phyloP scores from a whole-genome alignment of 805 yeast genomes.

The Metschnikowia anglica region DNA sequence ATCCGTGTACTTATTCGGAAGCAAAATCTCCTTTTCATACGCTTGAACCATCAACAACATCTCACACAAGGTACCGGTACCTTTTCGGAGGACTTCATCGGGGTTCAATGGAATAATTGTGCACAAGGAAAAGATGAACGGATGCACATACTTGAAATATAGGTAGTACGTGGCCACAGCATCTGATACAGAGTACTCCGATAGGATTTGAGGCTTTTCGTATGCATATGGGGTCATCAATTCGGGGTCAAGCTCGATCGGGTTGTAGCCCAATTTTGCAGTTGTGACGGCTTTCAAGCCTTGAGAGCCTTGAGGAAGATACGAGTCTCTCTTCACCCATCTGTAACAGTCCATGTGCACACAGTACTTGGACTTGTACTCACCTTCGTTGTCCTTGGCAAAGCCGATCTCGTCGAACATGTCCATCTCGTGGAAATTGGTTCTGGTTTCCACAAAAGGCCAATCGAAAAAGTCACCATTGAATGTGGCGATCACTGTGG shows the following conservation, averaged over 20 bases:
- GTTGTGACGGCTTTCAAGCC: constrained; percentile 98
- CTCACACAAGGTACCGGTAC: constrained; percentile 98
- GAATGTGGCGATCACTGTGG: constrained; percentile 96
- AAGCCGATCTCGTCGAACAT: constrained; percentile 95
- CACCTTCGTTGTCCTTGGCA: constrained; percentile 83
- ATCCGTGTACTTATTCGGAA: constrained; percentile 93
- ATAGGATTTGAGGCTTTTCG: constrained; percentile 85
- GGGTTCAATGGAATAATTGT: constrained; percentile 95
- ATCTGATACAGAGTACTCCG: constrained; percentile 98
- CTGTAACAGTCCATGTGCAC: constrained; percentile 96
- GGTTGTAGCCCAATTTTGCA: constrained; percentile 92
- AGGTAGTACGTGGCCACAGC: constrained; percentile 98
- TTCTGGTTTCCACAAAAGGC: constrained; percentile 94
- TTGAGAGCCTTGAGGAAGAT: constrained; percentile 97
- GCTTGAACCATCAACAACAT: constrained; percentile 98
- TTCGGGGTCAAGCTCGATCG: constrained; percentile 95
- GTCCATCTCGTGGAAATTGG: constrained; percentile 77
- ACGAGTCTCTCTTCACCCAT: constrained; percentile 98
- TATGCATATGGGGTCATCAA: constrained; percentile 97
- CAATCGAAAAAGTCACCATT: constrained; percentile 99
- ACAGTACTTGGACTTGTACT: constrained; percentile 88
- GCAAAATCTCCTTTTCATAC: constrained; percentile 65
- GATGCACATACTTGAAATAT: constrained; percentile 95
- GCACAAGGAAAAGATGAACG: constrained; percentile 92
- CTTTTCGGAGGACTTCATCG: constrained; percentile 92